Evolutionary conservation across 805 yeast genomes (phyloP), one percentile per base, ranked within the genome.

Genomic region (Pichia gijzeniarum): DNA sequence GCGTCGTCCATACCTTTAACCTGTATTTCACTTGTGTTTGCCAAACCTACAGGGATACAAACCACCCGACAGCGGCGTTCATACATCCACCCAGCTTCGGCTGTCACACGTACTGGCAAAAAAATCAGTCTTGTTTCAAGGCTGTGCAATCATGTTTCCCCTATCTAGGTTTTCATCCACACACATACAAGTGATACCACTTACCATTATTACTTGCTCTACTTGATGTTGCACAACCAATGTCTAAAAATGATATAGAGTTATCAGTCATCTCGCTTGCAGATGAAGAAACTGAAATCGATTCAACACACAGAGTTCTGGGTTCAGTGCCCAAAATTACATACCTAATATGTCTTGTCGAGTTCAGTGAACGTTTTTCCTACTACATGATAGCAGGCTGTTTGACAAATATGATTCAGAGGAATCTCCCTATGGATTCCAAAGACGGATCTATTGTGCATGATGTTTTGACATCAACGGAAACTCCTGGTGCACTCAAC

Each of bases 1-100:
- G 80, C 65, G 61, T 88, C 91, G 56, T 87, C 96, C 96, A 89
- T 88, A 18, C 4, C 7, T 10, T 6, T n/a, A 32, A n/a, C 18
- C 14, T 34, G 21, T 34, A n/a, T 5, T 17, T 16, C 19, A 3
- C 14, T 16, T 2, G 6, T 32, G n/a, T 16, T 3, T n/a, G 16
- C 18, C n/a, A n/a, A n/a, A n/a, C n/a, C n/a, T n/a, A n/a, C n/a
- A n/a, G n/a, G n/a, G n/a, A n/a, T n/a, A n/a, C n/a, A n/a, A n/a
- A n/a, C n/a, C n/a, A n/a, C n/a, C n/a, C n/a, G n/a, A n/a, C n/a
- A n/a, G n/a, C n/a, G n/a, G n/a, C n/a, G n/a, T n/a, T n/a, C n/a
- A n/a, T n/a, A n/a, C n/a, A n/a, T n/a, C n/a, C n/a, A n/a, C n/a
- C n/a, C n/a, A n/a, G n/a, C n/a, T n/a, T n/a, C n/a, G n/a, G n/a